Evolutionary conservation across 208 protist genomes (phyloP).

Genomic region (Trypanosoma vivax): DNA sequence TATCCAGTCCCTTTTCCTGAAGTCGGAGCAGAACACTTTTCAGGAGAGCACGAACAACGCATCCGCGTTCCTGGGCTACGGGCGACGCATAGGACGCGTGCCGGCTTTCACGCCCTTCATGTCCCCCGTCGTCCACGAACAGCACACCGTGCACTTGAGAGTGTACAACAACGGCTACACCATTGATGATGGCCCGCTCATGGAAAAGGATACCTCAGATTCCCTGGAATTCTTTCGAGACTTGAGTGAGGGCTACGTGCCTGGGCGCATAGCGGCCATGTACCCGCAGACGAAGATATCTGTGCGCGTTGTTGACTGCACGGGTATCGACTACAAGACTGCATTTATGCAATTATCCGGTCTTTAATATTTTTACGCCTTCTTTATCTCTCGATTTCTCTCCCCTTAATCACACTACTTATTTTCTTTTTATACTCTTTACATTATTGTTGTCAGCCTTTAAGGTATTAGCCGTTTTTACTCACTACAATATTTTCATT

Average conservation of each 20-base stretch:
- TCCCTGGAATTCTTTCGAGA: conserved; percentile 38
- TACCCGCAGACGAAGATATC: conserved; percentile 63
- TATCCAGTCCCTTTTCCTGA: conserved; percentile 29
- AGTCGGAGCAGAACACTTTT: not conserved
- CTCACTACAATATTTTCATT: no score
- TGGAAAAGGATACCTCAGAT: conserved; percentile 24
- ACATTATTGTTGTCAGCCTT: not conserved
- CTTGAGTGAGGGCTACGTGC: conserved; percentile 59
- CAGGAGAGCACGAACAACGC: conserved; percentile 4
- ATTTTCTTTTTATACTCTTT: not conserved
- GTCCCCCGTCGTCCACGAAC: conserved; percentile 34
- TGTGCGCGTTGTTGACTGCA: conserved; percentile 52
- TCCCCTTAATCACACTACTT: not conserved
- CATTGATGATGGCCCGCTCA: conserved; percentile 43
- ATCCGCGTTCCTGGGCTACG: conserved; percentile 66
- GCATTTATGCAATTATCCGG: conserved; percentile 54
- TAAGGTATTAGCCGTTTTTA: no score
- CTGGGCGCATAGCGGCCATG: conserved; percentile 26
- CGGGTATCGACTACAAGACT: conserved; percentile 31
- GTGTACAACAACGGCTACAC: conserved; percentile 65
- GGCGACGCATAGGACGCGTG: conserved; percentile 72
- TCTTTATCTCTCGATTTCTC: no score
- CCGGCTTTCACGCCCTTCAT: conserved; percentile 56
- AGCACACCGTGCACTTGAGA: conserved; percentile 39
- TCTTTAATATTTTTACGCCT: no score